Conservation (phyloP, 257 asterid genomes). For the Solanum chaucha region DNA sequence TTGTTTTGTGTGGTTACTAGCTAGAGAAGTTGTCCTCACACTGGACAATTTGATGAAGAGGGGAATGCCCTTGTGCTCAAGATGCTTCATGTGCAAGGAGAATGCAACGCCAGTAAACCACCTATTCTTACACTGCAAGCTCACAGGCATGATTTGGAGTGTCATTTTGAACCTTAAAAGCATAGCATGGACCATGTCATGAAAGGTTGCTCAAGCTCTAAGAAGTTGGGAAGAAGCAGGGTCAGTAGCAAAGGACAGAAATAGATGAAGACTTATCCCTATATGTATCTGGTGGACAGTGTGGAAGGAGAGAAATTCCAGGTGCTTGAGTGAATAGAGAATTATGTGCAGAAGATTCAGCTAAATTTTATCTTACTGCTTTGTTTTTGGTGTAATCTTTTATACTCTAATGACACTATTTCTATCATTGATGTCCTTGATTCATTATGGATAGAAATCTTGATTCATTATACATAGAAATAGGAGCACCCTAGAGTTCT, state of each 20-base stretch:
- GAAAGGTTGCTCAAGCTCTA: background rate
- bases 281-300: background rate
- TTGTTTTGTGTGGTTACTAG: background rate
- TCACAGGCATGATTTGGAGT: background rate
- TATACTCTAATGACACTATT: background rate
- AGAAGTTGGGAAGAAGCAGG: background rate
- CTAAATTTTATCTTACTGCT: background rate
- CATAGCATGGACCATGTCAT: background rate
- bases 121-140: background rate
- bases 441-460: no score
- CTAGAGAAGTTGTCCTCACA: background rate
- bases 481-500: background rate
- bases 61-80: background rate
- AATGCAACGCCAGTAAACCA: background rate
- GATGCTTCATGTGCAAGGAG: background rate
- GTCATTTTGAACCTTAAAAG: background rate
- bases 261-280: background rate
- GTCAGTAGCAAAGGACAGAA: background rate
- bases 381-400: background rate
- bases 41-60: background rate
- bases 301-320: background rate
- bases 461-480: background rate
- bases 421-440: background rate
- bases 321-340: background rate
- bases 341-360: background rate